Evolutionary conservation across 2,329 filamentous ascomycete species (phyloP), one percentile per base, ranked within the genome.

Genomic region (Diaporthe sp.): DNA sequence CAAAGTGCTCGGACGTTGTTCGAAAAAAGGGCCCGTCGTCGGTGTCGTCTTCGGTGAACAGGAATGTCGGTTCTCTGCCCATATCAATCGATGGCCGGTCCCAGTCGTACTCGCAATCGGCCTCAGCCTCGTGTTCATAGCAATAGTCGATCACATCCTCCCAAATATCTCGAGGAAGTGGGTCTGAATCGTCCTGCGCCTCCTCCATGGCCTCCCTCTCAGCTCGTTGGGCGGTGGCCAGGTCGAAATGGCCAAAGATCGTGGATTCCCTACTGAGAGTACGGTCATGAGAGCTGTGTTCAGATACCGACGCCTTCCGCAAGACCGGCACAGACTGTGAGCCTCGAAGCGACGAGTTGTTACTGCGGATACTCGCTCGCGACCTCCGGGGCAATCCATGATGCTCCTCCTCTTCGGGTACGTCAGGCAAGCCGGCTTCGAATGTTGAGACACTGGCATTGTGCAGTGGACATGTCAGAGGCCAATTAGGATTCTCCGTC

Each of bases 111-210:
- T 93, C 89, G 79, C 90, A 93, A 81, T 93, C 87, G 10, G 91
- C 92, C 81, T 93, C 92, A 17, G 88, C 91, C 78, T 91, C 92
- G 78, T 94, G 90, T 78, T 93, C 91, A 79, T 94, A 94, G 80
- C 90, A 93, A 82, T 93, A 94, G 80, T 94, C 92, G 76, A 94
- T 93, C 77, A 91, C 91, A 71, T 92, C 91, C 79, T 94, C 92
- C 92, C 92, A 94, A 78, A 85, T 92, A 78, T 88, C 87, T 10
- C 83, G 83, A 31, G 81, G 78, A n/a, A 83, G 77, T 4, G 76
- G 73, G 4, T 85, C 83, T n/a, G 79, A 79, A 19, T 73, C 78
- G 3, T 77, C 78, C 10, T 77, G 77, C 17, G 79, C 78, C 9
- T 82, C 81, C 3, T 78, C 75, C 44, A 78, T 58, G 12, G 77